Conservation (phyloP, 768 basidiomycete genomes). For the Rhizopogon vinicolor region DNA sequence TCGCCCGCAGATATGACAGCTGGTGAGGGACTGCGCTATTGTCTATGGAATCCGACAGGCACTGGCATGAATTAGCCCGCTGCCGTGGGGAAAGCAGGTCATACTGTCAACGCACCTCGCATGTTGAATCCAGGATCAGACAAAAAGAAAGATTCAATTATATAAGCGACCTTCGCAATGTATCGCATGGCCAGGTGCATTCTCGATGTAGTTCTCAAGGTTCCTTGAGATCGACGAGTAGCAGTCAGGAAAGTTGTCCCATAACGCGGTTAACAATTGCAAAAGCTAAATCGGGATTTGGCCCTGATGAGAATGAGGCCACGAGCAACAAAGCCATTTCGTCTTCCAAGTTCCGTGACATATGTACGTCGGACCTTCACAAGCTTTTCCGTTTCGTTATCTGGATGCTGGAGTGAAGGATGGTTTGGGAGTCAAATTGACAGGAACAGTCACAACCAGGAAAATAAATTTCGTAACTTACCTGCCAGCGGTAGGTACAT, state of each 20-base stretch:
- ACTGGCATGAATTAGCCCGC: too few species aligned
- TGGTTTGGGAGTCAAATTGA: too few species aligned
- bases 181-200: neutral
- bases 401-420: too few species aligned
- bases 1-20: neutral
- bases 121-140: neutral
- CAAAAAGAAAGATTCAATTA: neutral
- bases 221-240: neutral
- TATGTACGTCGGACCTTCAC: too few species aligned
- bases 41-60: neutral
- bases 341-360: too few species aligned
- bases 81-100: neutral
- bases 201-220: neutral
- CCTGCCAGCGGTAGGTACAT: too few species aligned
- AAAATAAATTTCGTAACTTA: too few species aligned
- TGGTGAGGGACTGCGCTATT: neutral
- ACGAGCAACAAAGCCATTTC: too few species aligned
- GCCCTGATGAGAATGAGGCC: neutral
- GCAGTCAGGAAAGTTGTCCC: neutral
- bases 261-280: neutral
- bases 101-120: neutral
- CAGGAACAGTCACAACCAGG: too few species aligned
- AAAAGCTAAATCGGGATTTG: neutral
- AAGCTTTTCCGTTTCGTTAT: too few species aligned
- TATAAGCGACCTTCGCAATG: neutral